These are phyloP conservation scores for Tricholoma flavovirens DNA, from an alignment of 768 basidiomycete genomes.

Conservation along the genomic window DNA sequence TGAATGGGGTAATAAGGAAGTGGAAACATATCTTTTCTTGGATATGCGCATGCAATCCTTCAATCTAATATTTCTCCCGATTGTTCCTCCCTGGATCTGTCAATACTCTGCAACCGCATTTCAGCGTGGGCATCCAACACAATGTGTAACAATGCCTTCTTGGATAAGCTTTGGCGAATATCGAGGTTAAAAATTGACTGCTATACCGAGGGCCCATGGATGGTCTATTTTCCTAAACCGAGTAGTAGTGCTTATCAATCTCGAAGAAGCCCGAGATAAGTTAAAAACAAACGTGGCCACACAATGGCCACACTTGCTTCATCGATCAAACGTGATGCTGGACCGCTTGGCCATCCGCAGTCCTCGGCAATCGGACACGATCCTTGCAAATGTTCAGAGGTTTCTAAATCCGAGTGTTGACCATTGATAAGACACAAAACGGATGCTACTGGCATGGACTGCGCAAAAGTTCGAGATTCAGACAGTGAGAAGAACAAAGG, in stretches of 20 bases:
- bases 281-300: neutral
- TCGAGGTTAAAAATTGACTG: too few relatives aligned
- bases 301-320: neutral
- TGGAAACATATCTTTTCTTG: neutral
- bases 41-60: neutral
- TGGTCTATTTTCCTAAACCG: too few relatives aligned
- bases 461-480: neutral
- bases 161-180: neutral
- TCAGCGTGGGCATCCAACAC: neutral
- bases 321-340: neutral
- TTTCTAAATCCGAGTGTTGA: neutral
- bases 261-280: neutral
- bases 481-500: neutral
- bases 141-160: neutral
- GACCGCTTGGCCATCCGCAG: neutral
- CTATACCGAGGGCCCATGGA: too few relatives aligned
- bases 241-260: too few relatives aligned
- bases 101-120: too few relatives aligned
- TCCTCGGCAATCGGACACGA: neutral
- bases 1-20: neutral
- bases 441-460: neutral
- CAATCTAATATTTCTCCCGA: neutral
- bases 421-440: neutral
- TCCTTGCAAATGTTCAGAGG: neutral
- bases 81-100: neutral